Base-by-base conservation (phyloP, 2,329 filamentous ascomycete species). In the Pyrenochaeta sp. region DNA sequence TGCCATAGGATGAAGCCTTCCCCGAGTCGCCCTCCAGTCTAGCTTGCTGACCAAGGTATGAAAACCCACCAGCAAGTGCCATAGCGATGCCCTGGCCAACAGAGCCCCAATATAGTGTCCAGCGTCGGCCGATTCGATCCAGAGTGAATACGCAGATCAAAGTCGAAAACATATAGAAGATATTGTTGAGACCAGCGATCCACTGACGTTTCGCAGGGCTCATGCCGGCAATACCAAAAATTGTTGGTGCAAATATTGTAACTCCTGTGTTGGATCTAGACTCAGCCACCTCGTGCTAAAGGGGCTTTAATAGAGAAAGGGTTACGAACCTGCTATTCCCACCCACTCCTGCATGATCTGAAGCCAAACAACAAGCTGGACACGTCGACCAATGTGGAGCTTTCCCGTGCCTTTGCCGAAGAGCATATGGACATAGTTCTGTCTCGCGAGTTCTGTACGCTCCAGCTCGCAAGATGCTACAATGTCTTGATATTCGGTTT, bases 311-410 rank as follows among this genome's bases (percentile, higher is more conserved):
- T n/a, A n/a, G n/a, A n/a, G n/a, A n/a, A n/a, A n/a, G n/a, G n/a
- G n/a, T n/a, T n/a, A n/a, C n/a, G n/a, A n/a, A 28, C 84, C 85
- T 0, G 85, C 84, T 48, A 89, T 88, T 0, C 86, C 84, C 37
- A 85, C 79, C 83, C 85, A 87, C 56, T 87, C 82, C 58, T 88
- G 85, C 61, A 88, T 80, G 30, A 88, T 85, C 68, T 88, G 85
- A 7, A 89, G 74, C 85, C 85, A 89, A 23, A 89, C 77, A 3
- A 86, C 85, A 2, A 89, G 77, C 57, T 88, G 85, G 0, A 88
- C 84, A 5, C 87, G 81, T 1, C 86, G 77, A 0, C 81, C 86
- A 0, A 82, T 85, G 51, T 89, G 85, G 7, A 89, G 67, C 37
- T 86, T 82, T 1, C 77, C 86, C 0, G 83, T 85, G 3, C 83